Conservation (phyloP, 169 alveolate genomes). For the Cryptosporidium felis region DNA sequence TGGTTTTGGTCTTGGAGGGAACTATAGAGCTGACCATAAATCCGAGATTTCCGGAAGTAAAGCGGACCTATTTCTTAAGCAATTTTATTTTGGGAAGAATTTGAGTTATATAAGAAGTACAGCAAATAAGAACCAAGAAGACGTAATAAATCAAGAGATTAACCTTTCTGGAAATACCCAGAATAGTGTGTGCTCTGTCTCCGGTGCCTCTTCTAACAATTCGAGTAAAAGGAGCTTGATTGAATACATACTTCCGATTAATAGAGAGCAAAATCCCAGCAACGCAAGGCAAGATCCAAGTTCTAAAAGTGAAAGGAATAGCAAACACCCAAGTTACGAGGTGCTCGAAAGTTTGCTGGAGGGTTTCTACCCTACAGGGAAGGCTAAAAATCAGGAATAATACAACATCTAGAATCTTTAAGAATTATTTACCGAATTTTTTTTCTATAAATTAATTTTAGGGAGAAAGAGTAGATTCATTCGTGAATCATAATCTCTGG, state of each 20-base stretch:
- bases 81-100: constrained; percentile 54
- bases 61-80: constrained; percentile 57
- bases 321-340: constrained; percentile 26
- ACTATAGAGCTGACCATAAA: not conserved
- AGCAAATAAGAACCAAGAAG: not conserved
- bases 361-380: constrained; percentile 24
- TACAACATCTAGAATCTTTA: no score
- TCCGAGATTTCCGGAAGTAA: constrained; percentile 9
- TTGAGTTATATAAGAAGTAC: not conserved
- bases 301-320: constrained; percentile 7
- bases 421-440: no score
- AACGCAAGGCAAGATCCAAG: not conserved
- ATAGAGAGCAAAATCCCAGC: constrained; percentile 3
- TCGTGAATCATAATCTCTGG: no score
- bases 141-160: not conserved
- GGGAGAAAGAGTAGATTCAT: no score
- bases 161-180: not conserved
- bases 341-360: constrained; percentile 40
- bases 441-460: no score
- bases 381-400: not conserved
- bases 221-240: constrained; percentile 29
- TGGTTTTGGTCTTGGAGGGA: not conserved
- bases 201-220: not conserved
- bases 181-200: not conserved
- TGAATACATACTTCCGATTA: constrained; percentile 41